Evolutionary conservation across 2,329 filamentous ascomycete genomes (phyloP).

Genomic region (Gnomoniopsis smithogilvyi): DNA sequence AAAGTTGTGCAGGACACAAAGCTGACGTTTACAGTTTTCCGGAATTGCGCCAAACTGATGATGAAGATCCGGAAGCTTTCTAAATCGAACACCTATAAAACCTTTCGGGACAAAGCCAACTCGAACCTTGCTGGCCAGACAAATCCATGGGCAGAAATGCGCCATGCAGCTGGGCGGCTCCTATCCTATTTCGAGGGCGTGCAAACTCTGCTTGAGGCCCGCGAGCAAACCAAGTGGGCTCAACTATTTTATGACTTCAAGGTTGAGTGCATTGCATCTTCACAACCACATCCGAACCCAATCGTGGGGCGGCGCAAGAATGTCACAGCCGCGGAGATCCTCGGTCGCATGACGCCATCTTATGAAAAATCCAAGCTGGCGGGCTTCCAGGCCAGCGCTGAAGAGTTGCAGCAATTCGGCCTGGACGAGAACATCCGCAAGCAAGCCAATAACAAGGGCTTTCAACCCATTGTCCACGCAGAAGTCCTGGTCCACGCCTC

Average conservation of each 20-base stretch:
- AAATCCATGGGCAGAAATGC: conserved; percentile 23
- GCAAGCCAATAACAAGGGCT: conserved; percentile 1
- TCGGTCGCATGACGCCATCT: conserved; percentile 17
- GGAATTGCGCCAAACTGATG: background rate
- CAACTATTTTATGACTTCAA: conserved; percentile 29
- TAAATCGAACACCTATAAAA: conserved; percentile 8
- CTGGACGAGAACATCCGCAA: conserved; percentile 17
- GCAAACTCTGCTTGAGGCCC: conserved; percentile 21
- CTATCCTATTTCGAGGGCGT: conserved; percentile 26
- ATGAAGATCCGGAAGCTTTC: background rate
- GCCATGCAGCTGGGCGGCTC: conserved; percentile 25
- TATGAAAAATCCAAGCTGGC: background rate
- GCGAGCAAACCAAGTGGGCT: conserved; percentile 22
- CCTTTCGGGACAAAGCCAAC: conserved; percentile 19
- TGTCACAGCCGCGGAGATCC: conserved; percentile 18
- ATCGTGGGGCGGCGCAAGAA: conserved; percentile 5
- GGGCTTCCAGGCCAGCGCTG: conserved; percentile 10
- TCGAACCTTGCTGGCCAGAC: conserved; percentile 3
- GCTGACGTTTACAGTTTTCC: conserved; percentile 1
- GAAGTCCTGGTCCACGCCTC: conserved; percentile 31
- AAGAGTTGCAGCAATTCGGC: conserved; percentile 19
- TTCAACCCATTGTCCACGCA: conserved; percentile 32
- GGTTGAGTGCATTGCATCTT: conserved; percentile 27
- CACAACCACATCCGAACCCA: conserved; percentile 10
- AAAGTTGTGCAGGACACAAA: background rate